Base-by-base conservation (phyloP, 768 basidiomycete genomes). In the Kwoniella bestiolae region DNA sequence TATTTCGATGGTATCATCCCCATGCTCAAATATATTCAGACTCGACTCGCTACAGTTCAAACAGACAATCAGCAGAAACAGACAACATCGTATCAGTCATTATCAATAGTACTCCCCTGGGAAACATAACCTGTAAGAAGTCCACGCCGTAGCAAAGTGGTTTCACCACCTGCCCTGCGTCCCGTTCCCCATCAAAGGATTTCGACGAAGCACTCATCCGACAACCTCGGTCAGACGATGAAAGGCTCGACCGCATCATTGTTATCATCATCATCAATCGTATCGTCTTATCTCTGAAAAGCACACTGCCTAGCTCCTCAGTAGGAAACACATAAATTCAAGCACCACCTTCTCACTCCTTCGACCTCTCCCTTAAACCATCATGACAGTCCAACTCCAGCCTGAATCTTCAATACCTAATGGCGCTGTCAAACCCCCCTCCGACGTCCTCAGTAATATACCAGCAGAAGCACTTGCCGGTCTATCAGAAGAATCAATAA, bases 401-500 rank as follows among this genome's bases (percentile, higher is more conserved):
- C 14, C 50, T 26, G 50, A 52, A 5, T 28, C 25, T 1, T 29
- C 34, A 0, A 12, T 2, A 18, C 12, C 34, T 3, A 56, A 56
- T 11, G 34, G 34, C 1, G 11, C 16, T 38, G 16, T n/a, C 32
- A 23, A 5, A 29, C 0, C 21, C 29, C 23, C 7, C n/a, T 29
- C 14, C 16, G 56, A 21, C 23, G 56, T 14, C 5, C 32, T 61
- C n/a, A 23, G 18, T 3, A 9, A 61, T 6, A 52, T 52, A 34
- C 50, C 60, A 8, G 1, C 23, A 18, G 32, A 51, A 38, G 69
- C 61, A 0, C 31, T 76, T 3, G 31, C 51, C 8, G 49, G 57
- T n/a, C 70, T 78, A 11, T 68, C 73, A 5, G 44, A 52, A 16
- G 75, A 79, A 26, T 70, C 75, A 9, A 50, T 63, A 35, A 57